A percentile compares a stretch with the other conserved stretches of the same genome.
These are phyloP conservation scores for Wallacemonas sp. DNA, from an alignment of 208 protist species.

Conservation along the genomic window DNA sequence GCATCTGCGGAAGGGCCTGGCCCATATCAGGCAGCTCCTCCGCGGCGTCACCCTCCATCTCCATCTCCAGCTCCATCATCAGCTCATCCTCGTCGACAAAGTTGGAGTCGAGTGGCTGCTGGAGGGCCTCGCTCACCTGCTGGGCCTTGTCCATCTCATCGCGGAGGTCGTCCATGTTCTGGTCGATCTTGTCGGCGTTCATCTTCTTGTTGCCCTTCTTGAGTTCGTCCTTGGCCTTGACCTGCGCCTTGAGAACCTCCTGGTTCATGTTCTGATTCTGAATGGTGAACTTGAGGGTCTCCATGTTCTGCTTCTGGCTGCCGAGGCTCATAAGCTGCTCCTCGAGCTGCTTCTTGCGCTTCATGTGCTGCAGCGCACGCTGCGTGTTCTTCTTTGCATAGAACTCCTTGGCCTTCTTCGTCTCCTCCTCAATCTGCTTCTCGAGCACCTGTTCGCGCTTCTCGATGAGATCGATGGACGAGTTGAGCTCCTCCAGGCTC, in stretches of 20 bases:
- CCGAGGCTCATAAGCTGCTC: constrained; percentile 72
- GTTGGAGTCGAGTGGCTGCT: constrained; percentile 77
- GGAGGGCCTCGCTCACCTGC: constrained; percentile 79
- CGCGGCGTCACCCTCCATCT: constrained; percentile 39
- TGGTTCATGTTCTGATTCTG: constrained; percentile 89
- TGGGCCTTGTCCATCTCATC: constrained; percentile 93
- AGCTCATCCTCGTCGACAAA: constrained; percentile 86
- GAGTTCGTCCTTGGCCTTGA: constrained; percentile 68
- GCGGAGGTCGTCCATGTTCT: constrained; percentile 86
- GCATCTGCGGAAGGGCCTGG: constrained; percentile 19
- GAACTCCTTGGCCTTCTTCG: constrained; percentile 78
- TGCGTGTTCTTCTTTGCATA: constrained; percentile 88
- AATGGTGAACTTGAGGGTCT: constrained; percentile 84
- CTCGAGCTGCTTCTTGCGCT: constrained; percentile 92
- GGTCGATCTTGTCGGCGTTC: constrained; percentile 87
- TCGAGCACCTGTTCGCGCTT: constrained; percentile 84
- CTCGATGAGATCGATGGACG: constrained; percentile 78
- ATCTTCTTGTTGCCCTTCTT: constrained; percentile 84
- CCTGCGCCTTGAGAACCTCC: constrained; percentile 81
- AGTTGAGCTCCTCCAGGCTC: constrained; percentile 76
- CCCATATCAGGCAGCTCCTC: constrained; percentile 16
- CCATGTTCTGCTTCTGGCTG: constrained; percentile 79
- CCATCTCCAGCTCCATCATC: constrained; percentile 79
- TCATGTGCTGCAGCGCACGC: constrained; percentile 86
- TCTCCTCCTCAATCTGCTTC: constrained; percentile 87